Percentiles rank a stretch among this genome's conserved stretches.
phyloP scores from a whole-genome alignment of 2,329 filamentous ascomycete species.

The Paraconiothyrium sp. region DNA sequence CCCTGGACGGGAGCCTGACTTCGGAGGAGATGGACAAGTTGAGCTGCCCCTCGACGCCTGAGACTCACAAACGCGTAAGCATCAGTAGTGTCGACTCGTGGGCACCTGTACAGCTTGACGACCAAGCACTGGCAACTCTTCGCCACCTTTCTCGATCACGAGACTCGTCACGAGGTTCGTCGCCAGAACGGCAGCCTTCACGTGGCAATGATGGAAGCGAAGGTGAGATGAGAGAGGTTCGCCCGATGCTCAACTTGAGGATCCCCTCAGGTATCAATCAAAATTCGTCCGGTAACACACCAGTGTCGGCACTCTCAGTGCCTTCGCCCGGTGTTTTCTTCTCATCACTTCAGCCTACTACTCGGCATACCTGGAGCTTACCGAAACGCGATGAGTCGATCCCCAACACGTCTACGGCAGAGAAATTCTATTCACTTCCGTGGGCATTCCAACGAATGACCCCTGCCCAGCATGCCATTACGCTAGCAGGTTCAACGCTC shows the following conservation, averaged over 20 bases:
- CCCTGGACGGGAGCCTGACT: constrained; percentile 85
- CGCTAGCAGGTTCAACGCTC: constrained; percentile 46
- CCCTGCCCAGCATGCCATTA: constrained; percentile 34
- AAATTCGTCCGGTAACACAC: constrained; percentile 61
- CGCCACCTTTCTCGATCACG: constrained; percentile 68
- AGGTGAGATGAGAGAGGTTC: constrained; percentile 70
- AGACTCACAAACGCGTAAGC: constrained; percentile 55
- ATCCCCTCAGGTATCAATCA: constrained; percentile 35
- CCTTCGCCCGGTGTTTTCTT: constrained; percentile 94
- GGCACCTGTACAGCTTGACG: constrained; percentile 71
- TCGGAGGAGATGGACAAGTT: constrained; percentile 87
- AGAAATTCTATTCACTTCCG: constrained; percentile 87
- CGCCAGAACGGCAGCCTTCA: constrained; percentile 35
- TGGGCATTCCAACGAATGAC: constrained; percentile 63
- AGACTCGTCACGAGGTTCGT: constrained; percentile 25
- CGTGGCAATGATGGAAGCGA: constrained; percentile 56
- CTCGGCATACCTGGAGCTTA: constrained; percentile 83
- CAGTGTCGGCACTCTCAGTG: constrained; percentile 83
- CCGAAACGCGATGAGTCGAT: constrained; percentile 54
- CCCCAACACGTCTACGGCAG: constrained; percentile 89
- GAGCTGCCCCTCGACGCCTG: constrained; percentile 85
- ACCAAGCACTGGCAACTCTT: constrained; percentile 81
- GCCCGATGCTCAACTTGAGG: constrained; percentile 57
- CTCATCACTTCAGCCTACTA: constrained; percentile 78
- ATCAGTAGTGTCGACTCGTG: constrained; percentile 69